phyloP scores from a whole-genome alignment of 495 filamentous ascomycete genomes.

The Rhypophila decipiens region DNA sequence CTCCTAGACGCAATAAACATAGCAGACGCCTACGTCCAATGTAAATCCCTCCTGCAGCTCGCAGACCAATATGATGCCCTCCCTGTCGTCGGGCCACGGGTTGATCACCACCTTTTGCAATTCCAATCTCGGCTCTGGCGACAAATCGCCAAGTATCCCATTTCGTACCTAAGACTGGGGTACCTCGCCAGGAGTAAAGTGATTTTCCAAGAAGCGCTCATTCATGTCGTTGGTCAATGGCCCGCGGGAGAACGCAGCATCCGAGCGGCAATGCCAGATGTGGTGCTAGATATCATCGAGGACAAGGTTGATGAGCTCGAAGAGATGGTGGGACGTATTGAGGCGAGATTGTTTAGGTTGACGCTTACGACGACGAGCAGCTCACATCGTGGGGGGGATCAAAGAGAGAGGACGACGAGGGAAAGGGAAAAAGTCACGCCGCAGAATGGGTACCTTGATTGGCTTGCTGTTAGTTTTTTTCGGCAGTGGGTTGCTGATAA shows the following conservation, averaged over 20 bases:
- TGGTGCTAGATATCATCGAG: conserved; percentile 80
- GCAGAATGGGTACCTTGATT: conserved; percentile 71
- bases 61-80: conserved; percentile 92
- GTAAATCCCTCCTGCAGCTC: conserved; percentile 75
- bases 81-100: conserved; percentile 76
- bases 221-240: conserved; percentile 92
- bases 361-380: conserved; percentile 66
- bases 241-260: conserved; percentile 71
- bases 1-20: conserved; percentile 76
- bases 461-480: conserved; percentile 79
- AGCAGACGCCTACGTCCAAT: conserved; percentile 83
- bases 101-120: conserved; percentile 86
- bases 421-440: conserved; percentile 81
- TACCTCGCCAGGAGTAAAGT: conserved; percentile 76
- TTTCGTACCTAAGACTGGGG: conserved; percentile 82
- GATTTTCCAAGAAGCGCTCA: conserved; percentile 83
- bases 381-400: no score
- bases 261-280: conserved; percentile 59
- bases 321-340: conserved; percentile 58
- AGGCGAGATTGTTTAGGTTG: conserved; percentile 73
- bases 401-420: no score
- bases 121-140: conserved; percentile 87
- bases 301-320: conserved; percentile 85
- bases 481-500: conserved; percentile 87
- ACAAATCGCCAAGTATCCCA: conserved; percentile 90